Conservation (phyloP, 2,329 filamentous ascomycete genomes). For the Verticillium isaacii region DNA sequence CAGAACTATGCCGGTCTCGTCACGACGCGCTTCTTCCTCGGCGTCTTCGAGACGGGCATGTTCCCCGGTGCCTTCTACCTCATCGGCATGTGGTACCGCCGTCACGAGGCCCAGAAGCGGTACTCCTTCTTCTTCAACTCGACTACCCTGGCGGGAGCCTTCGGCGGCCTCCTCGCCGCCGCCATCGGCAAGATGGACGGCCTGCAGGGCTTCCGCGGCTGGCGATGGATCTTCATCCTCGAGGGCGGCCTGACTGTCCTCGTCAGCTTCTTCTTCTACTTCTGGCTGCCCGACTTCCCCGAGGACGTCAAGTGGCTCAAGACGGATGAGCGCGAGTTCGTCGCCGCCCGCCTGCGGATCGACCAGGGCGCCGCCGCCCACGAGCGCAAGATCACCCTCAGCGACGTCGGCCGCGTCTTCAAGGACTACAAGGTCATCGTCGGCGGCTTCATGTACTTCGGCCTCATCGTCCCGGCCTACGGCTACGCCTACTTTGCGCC, state of each 20-base stretch:
- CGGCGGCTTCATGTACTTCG: constrained; percentile 78
- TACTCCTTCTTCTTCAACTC: constrained; percentile 92
- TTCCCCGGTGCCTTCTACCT: constrained; percentile 52
- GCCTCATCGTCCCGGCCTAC: constrained; percentile 72
- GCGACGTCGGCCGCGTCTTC: constrained; percentile 59
- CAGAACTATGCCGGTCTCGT: constrained; percentile 74
- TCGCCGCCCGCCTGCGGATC: constrained; percentile 60
- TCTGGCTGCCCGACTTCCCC: constrained; percentile 69
- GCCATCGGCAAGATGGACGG: constrained; percentile 68
- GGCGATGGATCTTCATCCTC: constrained; percentile 81
- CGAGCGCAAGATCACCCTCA: constrained; percentile 54
- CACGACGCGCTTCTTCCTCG: constrained; percentile 80
- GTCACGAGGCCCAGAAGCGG: constrained; percentile 82
- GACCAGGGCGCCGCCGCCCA: constrained; percentile 66
- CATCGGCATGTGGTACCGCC: constrained; percentile 85
- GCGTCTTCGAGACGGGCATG: constrained; percentile 71
- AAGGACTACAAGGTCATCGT: constrained; percentile 71
- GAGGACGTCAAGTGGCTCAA: constrained; percentile 70
- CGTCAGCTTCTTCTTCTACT: constrained; percentile 59
- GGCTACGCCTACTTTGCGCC: constrained; percentile 75
- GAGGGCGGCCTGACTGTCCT: constrained; percentile 64
- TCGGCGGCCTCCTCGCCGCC: constrained; percentile 23
- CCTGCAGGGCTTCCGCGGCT: constrained; percentile 62
- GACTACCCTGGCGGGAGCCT: constrained; percentile 46
- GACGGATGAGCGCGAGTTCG: constrained; percentile 62